phyloP scores from a whole-genome alignment of 805 yeast genomes.

The Kuraishia floccosa region DNA sequence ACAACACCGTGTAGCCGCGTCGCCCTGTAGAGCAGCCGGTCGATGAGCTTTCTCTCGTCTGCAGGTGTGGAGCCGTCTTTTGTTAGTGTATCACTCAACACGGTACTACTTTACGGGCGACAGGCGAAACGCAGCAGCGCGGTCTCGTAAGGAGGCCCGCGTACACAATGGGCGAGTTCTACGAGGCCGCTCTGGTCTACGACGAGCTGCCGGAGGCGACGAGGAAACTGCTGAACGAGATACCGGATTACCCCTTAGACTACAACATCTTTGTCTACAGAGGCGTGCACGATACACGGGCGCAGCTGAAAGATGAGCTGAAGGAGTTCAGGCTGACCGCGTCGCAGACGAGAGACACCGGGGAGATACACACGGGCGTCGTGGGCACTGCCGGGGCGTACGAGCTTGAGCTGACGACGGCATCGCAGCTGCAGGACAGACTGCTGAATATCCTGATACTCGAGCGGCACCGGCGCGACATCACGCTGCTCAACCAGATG shows the following conservation, averaged over 20 bases:
- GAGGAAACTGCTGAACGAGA: slow-evolving; percentile 7
- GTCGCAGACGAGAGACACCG: not conserved
- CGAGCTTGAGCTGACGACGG: slow-evolving; percentile 14
- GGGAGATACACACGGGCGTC: not conserved
- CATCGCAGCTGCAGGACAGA: slow-evolving; percentile 20
- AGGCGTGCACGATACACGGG: slow-evolving; percentile 15
- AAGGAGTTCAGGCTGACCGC: not conserved
- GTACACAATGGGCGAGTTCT: too few species aligned
- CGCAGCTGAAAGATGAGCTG: not conserved
- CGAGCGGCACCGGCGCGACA: slow-evolving; percentile 21
- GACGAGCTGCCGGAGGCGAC: not conserved
- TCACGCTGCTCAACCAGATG: slow-evolving; percentile 12
- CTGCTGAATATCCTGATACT: slow-evolving; percentile 17
- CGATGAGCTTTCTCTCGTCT: too few species aligned
- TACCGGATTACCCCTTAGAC: slow-evolving; percentile 25
- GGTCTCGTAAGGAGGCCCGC: too few species aligned
- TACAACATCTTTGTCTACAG: slow-evolving; percentile 23
- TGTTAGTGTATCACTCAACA: too few species aligned
- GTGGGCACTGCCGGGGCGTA: not conserved
- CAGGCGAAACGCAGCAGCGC: too few species aligned
- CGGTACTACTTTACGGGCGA: too few species aligned
- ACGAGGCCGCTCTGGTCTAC: slow-evolving; percentile 1
- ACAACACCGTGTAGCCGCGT: too few species aligned
- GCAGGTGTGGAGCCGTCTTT: too few species aligned
- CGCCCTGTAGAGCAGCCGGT: too few species aligned